Evolutionary conservation across 768 basidiomycete species (phyloP), one percentile per base, ranked within the genome.

Genomic region (Suillus luteus): DNA sequence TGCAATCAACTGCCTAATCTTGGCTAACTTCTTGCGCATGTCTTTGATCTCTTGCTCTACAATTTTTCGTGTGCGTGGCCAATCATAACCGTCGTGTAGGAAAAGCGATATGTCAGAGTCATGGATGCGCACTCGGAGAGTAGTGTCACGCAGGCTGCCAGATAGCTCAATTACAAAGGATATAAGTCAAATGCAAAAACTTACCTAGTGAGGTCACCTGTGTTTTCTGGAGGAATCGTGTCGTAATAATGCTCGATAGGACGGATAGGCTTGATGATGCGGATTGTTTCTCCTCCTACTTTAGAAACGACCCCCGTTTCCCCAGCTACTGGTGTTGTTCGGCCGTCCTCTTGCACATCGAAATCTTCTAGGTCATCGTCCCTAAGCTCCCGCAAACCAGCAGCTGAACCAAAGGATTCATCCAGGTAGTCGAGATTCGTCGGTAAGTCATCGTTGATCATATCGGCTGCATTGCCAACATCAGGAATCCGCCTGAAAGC

Each of bases 51-150:
- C 90, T 43, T 92, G 87, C 72, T 96, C 93, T 61, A 99, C 95
- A 2, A 85, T 85, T 76, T 84, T 89, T 38, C 96, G 88, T 4
- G 97, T 99, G 55, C 82, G 82, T 1, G 72, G 76, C 96, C 97
- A 99, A 72, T 99, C 97, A 70, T 95, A 99, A 2, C 97, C 97
- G 62, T 95, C 93, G 71, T 97, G 92, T 3, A 99, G 82, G 59
- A 88, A 83, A 27, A 98, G 70, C 1, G 83, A 83, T 55, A 91
- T 74, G 67, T 91, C 83, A 61, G 85, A 86, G 49, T 90, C 77
- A 49, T 83, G 80, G 5, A 93, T 69, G 31, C 86, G 82, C 62
- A 91, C 69, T 35, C 78, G 82, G n/a, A 87, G 64, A 31, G 73
- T 79, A 9, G 84, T 83, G 38, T 83, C 82, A 12, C 81, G 82